phyloP scores from a whole-genome alignment of 805 yeast species.

The Lachancea quebecensis region DNA sequence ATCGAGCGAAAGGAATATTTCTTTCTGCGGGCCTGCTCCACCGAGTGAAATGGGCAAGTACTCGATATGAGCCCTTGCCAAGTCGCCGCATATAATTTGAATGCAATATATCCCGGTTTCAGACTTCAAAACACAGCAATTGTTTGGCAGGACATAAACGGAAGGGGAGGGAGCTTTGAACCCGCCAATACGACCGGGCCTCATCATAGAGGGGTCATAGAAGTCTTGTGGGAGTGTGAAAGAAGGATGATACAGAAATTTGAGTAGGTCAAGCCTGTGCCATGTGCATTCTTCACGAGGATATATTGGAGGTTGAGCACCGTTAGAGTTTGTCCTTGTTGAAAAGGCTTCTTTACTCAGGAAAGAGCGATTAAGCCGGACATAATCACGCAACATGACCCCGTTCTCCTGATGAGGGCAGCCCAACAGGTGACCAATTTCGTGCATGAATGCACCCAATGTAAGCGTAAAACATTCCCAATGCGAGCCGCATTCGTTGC shows the following conservation, averaged over 20 bases:
- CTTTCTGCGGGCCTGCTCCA: slow-evolving; percentile 56
- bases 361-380: slow-evolving; percentile 74
- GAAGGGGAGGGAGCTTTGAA: slow-evolving; percentile 32
- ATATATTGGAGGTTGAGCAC: slow-evolving; percentile 41
- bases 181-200: slow-evolving; percentile 31
- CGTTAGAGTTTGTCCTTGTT: slow-evolving; percentile 42
- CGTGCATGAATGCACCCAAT: slow-evolving; percentile 92
- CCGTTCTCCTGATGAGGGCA: slow-evolving; percentile 90
- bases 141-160: slow-evolving; percentile 41
- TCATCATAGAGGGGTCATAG: slow-evolving; percentile 37
- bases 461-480: slow-evolving; percentile 90
- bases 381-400: slow-evolving; percentile 83
- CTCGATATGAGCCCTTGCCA: slow-evolving; percentile 48
- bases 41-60: slow-evolving; percentile 49
- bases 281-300: slow-evolving; percentile 73
- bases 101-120: slow-evolving; percentile 65
- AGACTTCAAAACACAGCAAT: slow-evolving; percentile 42
- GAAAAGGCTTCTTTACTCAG: slow-evolving; percentile 61
- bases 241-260: slow-evolving; percentile 76
- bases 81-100: slow-evolving; percentile 58
- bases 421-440: slow-evolving; percentile 85
- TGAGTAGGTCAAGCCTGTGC: slow-evolving; percentile 72
- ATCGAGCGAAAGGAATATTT: slow-evolving; percentile 42
- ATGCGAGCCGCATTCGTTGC: slow-evolving; percentile 71
- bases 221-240: slow-evolving; percentile 65